These are phyloP conservation scores for Vitis cinerea DNA, from an alignment of 164 flowering plant genomes.

Conservation along the genomic window DNA sequence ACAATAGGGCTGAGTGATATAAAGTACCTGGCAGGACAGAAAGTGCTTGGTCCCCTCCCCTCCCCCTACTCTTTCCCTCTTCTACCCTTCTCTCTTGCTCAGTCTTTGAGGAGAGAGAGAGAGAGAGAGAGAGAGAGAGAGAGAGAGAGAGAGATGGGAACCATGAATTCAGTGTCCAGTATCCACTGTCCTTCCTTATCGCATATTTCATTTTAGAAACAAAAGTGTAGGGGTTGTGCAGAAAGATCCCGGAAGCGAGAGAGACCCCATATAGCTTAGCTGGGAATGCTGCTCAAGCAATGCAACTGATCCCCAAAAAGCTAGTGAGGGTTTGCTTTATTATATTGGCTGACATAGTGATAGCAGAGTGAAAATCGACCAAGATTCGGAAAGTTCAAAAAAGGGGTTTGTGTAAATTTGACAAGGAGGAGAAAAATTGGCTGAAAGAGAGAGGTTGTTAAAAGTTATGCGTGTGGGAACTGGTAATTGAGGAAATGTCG, in stretches of 20 bases:
- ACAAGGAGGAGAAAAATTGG: too few species aligned
- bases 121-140: neutral
- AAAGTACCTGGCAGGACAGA: neutral
- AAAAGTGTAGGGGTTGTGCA: too few species aligned
- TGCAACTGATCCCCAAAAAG: neutral
- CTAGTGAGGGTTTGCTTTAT: neutral
- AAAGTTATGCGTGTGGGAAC: constrained; percentile 5
- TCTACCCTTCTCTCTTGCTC: constrained; percentile 2
- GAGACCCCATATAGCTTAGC: too few species aligned
- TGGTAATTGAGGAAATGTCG: constrained; percentile 19
- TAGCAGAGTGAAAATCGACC: constrained; percentile 9
- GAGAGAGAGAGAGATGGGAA: neutral
- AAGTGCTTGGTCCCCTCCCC: constrained; percentile 15
- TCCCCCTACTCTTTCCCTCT: too few species aligned
- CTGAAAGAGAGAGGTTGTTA: neutral
- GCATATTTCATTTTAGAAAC: neutral
- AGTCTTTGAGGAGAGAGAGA: neutral
- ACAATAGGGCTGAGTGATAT: constrained; percentile 7
- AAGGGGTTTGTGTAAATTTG: neutral
- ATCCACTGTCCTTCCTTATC: neutral
- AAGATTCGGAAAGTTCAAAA: constrained; percentile 20
- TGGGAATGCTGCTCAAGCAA: too few species aligned
- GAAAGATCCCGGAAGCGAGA: too few species aligned
- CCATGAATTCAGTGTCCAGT: constrained; percentile 21
- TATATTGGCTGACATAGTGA: too few species aligned